phyloP scores from a whole-genome alignment of 805 yeast species.

The Candida germanica region DNA sequence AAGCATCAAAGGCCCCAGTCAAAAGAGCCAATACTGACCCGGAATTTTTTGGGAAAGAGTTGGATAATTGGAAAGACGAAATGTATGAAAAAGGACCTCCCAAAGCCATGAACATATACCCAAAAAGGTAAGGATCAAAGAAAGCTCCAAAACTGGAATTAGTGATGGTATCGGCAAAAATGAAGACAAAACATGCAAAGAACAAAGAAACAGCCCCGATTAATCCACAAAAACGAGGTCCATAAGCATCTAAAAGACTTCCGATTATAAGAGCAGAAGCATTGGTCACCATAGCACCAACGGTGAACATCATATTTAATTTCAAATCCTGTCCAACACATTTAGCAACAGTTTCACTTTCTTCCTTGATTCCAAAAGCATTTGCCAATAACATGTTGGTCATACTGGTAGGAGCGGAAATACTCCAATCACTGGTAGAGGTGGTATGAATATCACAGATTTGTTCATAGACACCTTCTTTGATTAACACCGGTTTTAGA shows the following conservation, averaged over 20 bases:
- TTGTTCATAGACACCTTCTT: constrained; percentile 45
- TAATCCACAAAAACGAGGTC: constrained; percentile 53
- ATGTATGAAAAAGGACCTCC: constrained; percentile 59
- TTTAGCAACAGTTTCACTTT: constrained; percentile 32
- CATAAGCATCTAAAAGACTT: constrained; percentile 45
- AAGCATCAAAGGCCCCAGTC: constrained; percentile 60
- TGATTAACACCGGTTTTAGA: constrained; percentile 49
- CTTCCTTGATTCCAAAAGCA: constrained; percentile 8
- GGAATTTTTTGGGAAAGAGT: constrained; percentile 51
- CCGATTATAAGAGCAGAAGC: constrained; percentile 53
- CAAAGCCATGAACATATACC: constrained; percentile 51
- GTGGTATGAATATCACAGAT: constrained; percentile 28
- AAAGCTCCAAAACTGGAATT: constrained; percentile 12
- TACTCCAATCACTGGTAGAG: constrained; percentile 1
- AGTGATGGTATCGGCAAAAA: constrained; percentile 30
- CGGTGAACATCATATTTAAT: constrained; percentile 57
- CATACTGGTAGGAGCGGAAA: constrained; percentile 13
- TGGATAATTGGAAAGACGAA: constrained; percentile 55
- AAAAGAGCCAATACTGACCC: constrained; percentile 52
- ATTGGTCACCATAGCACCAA: constrained; percentile 55
- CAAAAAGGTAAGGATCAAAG: constrained; percentile 51
- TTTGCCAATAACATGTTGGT: constrained; percentile 12
- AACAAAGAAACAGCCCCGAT: constrained; percentile 48
- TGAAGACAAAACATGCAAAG: constrained; percentile 45
- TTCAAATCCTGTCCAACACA: constrained; percentile 54